Conservation (phyloP, 2,329 filamentous ascomycete genomes). For the Ophiostoma piceae region DNA sequence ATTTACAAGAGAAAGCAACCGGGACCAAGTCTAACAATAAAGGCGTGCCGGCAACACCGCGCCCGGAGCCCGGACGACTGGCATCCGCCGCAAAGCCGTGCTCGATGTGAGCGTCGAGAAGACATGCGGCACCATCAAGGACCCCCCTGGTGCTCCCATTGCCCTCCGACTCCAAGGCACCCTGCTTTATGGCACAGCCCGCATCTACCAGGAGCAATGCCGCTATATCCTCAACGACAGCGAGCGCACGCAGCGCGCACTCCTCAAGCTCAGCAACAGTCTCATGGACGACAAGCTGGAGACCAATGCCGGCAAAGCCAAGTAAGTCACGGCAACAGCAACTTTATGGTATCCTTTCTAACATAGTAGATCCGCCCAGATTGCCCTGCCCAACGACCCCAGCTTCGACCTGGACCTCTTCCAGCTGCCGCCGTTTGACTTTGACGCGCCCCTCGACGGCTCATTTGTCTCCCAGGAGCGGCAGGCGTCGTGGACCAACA, state of each 20-base stretch:
- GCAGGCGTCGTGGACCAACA: constrained; percentile 26
- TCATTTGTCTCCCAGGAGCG: constrained; percentile 25
- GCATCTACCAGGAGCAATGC: constrained; percentile 83
- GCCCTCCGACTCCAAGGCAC: constrained; percentile 86
- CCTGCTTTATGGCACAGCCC: constrained; percentile 77
- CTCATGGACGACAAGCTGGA: constrained; percentile 61
- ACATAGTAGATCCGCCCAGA: constrained; percentile 50
- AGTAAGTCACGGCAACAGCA: constrained; percentile 38
- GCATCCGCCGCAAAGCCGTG: constrained; percentile 78
- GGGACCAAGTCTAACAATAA: background rate
- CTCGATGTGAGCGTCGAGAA: constrained; percentile 80
- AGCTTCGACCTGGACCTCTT: constrained; percentile 58
- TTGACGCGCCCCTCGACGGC: constrained; percentile 36
- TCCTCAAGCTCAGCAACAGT: constrained; percentile 66
- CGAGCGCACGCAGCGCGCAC: constrained; percentile 53
- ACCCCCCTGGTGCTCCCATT: constrained; percentile 72
- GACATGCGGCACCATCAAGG: constrained; percentile 82
- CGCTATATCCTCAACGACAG: constrained; percentile 78
- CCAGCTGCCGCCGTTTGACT: constrained; percentile 54
- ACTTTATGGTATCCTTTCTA: constrained; percentile 12
- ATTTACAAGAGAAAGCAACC: background rate
- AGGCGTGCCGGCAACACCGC: constrained; percentile 92
- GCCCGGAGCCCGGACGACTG: constrained; percentile 62
- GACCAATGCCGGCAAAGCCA: constrained; percentile 63
- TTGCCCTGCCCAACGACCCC: constrained; percentile 77